Evolutionary conservation across 441 rosid genomes (phyloP).

Genomic region (Euphorbia corollata): DNA sequence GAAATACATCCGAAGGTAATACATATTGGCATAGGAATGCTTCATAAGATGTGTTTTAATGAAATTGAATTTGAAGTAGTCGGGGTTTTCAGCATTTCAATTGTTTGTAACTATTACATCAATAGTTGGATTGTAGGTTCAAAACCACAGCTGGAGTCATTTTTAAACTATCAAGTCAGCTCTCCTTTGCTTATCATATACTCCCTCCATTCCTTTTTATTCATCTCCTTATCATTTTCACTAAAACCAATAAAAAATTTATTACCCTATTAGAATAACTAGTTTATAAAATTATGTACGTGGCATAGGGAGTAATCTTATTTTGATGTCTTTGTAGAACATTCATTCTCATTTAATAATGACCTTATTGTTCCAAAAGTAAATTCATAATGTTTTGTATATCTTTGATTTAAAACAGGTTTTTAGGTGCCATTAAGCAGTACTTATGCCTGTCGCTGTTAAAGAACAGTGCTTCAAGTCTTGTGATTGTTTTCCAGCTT

Average conservation of each 20-base stretch:
- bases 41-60: background rate
- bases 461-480: conserved; percentile 93
- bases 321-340: background rate
- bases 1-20: background rate
- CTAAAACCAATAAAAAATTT: too few species aligned
- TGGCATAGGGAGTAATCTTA: background rate
- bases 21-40: background rate
- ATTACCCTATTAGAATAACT: too few species aligned
- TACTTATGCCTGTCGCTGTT: conserved; percentile 82
- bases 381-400: conserved; percentile 17
- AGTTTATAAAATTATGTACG: too few species aligned
- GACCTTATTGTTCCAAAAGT: background rate
- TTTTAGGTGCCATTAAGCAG: conserved; percentile 90
- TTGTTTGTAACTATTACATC: background rate
- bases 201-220: background rate
- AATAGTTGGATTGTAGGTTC: conserved; percentile 1
- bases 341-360: conserved; percentile 1
- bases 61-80: background rate
- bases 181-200: background rate
- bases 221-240: too few species aligned
- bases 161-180: background rate
- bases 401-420: conserved; percentile 51
- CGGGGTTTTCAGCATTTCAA: background rate
- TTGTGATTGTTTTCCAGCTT: conserved; percentile 95
- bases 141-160: background rate